Evolutionary conservation across 2,329 filamentous ascomycete species (phyloP).

Genomic region (Verticillium isaacii): DNA sequence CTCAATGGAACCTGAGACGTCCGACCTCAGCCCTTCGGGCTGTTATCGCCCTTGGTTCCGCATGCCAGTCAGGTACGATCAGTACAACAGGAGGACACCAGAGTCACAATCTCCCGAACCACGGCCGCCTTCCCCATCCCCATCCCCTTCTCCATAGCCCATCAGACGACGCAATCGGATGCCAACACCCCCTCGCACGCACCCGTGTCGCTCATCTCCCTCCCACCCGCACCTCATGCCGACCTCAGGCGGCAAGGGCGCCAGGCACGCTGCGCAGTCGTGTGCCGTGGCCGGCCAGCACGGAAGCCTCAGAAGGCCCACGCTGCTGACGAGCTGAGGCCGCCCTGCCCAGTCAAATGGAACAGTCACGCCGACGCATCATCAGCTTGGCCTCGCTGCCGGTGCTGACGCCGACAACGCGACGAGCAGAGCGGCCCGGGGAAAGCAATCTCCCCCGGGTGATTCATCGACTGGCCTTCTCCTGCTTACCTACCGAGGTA

Average conservation of each 20-base stretch:
- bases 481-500: background rate
- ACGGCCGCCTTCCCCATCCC: background rate
- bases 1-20: background rate
- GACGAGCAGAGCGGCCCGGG: background rate
- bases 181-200: background rate
- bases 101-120: background rate
- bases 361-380: background rate
- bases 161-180: background rate
- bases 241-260: constrained; percentile 1
- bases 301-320: background rate
- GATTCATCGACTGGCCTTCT: background rate
- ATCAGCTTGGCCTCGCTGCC: background rate
- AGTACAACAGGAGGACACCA: background rate
- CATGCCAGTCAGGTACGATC: background rate
- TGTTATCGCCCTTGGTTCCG: background rate
- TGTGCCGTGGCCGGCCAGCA: background rate
- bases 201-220: background rate
- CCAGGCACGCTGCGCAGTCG: background rate
- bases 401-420: background rate
- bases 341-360: background rate
- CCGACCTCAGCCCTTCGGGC: background rate
- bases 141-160: background rate
- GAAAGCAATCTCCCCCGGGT: background rate
- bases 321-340: background rate
- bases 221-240: background rate